Percentiles rank a stretch among this genome's conserved stretches.
Conservation (phyloP, 2,329 filamentous ascomycete genomes). For the Aphanocladium album region DNA sequence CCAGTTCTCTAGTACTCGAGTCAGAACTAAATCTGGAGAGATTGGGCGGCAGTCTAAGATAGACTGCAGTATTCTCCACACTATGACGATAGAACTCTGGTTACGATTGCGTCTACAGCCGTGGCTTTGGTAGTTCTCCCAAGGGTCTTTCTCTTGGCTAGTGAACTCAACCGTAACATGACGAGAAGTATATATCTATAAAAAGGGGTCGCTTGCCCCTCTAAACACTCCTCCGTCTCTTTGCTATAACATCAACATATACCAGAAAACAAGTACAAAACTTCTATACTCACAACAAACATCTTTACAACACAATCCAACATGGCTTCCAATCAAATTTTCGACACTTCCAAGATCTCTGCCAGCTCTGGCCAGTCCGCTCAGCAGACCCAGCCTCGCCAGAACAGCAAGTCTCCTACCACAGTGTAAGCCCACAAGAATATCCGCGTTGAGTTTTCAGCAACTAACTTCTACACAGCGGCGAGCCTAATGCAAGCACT, state of each 20-base stretch:
- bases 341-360: neutral
- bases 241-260: neutral
- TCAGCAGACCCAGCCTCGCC: neutral
- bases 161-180: neutral
- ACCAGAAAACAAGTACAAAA: neutral
- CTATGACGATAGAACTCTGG: neutral
- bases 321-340: neutral
- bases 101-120: neutral
- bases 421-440: neutral
- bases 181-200: no score
- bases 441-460: no score
- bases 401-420: neutral
- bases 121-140: neutral
- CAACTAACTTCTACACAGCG: neutral
- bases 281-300: neutral
- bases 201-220: no score
- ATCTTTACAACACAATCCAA: neutral
- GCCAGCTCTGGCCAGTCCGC: neutral
- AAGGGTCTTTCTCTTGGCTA: constrained; percentile 2
- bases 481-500: neutral
- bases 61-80: neutral
- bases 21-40: neutral
- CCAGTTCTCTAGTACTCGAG: neutral
- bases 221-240: no score
- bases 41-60: neutral